These are phyloP conservation scores for Aspergillus sp. DNA, from an alignment of 2,329 filamentous ascomycete species.

Conservation along the genomic window DNA sequence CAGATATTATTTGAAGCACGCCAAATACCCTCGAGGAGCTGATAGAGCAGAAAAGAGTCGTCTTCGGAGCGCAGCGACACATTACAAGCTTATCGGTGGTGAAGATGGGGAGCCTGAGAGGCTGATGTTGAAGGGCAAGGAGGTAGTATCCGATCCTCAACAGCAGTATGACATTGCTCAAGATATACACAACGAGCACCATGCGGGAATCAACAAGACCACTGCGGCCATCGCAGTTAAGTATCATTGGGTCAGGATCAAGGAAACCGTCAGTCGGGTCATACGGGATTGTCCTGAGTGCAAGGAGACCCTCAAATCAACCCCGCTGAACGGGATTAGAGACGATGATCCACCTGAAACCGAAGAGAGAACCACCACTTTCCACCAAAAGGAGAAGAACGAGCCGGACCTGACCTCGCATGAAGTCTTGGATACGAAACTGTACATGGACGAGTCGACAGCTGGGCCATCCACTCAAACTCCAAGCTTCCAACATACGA, in stretches of 20 bases:
- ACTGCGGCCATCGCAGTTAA: conserved; percentile 88
- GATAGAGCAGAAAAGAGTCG: conserved; percentile 94
- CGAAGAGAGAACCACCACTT: conserved; percentile 6
- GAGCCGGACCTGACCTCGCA: conserved; percentile 8
- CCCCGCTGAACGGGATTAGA: conserved; percentile 25
- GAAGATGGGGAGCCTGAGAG: conserved; percentile 54
- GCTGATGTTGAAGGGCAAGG: conserved; percentile 95
- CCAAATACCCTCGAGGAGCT: conserved; percentile 85
- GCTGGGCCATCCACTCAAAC: conserved; percentile 6
- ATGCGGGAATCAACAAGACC: conserved; percentile 97
- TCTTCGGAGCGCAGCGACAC: conserved; percentile 83
- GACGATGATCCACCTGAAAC: conserved; percentile 18
- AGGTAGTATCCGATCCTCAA: conserved; percentile 85
- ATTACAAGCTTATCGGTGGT: conserved; percentile 70
- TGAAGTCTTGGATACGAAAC: conserved; percentile 8
- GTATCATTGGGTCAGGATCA: conserved; percentile 97
- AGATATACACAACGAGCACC: conserved; percentile 64
- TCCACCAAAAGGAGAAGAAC: conserved; percentile 5
- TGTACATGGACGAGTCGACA: conserved; percentile 18
- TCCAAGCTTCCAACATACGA: conserved; percentile 15
- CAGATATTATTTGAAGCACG: conserved; percentile 90
- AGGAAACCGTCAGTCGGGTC: conserved; percentile 91
- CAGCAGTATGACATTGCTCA: conserved; percentile 86
- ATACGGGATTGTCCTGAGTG: conserved; percentile 88
- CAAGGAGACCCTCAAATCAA: conserved; percentile 66